phyloP scores from a whole-genome alignment of 2,329 filamentous ascomycete genomes.

The Claviceps cyperi region DNA sequence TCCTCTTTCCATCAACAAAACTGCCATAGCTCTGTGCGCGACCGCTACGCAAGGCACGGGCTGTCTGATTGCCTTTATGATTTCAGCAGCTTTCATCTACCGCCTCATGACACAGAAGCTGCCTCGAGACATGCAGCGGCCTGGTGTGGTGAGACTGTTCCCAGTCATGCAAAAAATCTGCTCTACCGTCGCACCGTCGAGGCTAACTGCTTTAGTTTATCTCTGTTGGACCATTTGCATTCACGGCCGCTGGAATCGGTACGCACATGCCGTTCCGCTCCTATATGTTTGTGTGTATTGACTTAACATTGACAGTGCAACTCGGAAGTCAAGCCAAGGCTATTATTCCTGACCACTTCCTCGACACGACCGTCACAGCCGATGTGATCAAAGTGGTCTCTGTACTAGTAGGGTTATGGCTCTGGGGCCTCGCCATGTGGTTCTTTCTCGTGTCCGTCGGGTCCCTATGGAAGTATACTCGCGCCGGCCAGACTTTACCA shows the following conservation, averaged over 20 bases:
- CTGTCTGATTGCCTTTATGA: conserved; percentile 53
- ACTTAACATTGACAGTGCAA: conserved; percentile 16
- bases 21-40: conserved; percentile 34
- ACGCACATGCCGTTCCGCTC: not conserved
- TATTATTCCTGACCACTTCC: conserved; percentile 29
- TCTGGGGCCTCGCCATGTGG: conserved; percentile 73
- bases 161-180: too few species aligned
- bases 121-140: conserved; percentile 58
- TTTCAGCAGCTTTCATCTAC: conserved; percentile 73
- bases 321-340: conserved; percentile 28
- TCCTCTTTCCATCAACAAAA: conserved; percentile 16
- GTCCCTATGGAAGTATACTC: conserved; percentile 54
- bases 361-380: conserved; percentile 26
- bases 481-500: conserved; percentile 42
- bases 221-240: conserved; percentile 59
- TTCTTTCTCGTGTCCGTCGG: conserved; percentile 73
- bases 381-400: conserved; percentile 32
- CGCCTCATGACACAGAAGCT: conserved; percentile 80
- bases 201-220: conserved; percentile 43
- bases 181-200: not conserved
- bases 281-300: not conserved
- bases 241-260: conserved; percentile 31
- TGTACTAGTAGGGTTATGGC: conserved; percentile 57
- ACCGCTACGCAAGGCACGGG: conserved; percentile 39
- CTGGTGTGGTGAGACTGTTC: conserved; percentile 44